A percentile compares a stretch with the other conserved stretches of the same genome.
Conservation (phyloP, 306 rosid genomes). For the Ceratonia siliqua region DNA sequence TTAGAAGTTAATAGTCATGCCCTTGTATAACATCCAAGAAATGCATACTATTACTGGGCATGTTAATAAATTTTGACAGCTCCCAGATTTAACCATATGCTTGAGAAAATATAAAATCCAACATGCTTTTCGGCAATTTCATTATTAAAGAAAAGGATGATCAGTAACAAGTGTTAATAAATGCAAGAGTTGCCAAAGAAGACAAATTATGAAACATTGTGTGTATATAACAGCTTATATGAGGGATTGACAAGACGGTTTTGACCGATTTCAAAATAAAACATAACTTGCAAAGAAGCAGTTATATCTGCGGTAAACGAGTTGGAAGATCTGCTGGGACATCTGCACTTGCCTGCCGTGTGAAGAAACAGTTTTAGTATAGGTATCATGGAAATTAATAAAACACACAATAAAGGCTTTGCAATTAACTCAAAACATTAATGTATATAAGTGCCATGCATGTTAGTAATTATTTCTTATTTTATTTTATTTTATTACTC, state of each 20-base stretch:
- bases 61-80: constrained; percentile 8
- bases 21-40: neutral
- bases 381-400: neutral
- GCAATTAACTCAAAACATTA: neutral
- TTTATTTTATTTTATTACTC: too few relatives aligned
- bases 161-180: neutral
- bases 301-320: constrained; percentile 60
- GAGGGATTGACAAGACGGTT: constrained; percentile 15
- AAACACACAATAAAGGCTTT: neutral
- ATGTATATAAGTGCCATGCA: too few relatives aligned
- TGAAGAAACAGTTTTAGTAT: neutral
- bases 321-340: constrained; percentile 69
- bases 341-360: constrained; percentile 72
- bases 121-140: constrained; percentile 16
- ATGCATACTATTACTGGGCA: neutral
- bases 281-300: constrained; percentile 4
- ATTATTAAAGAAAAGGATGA: constrained; percentile 18
- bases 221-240: constrained; percentile 18
- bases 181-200: neutral
- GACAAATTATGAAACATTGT: constrained; percentile 22
- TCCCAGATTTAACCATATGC: constrained; percentile 20
- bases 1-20: neutral
- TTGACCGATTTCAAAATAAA: neutral
- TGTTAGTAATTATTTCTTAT: too few relatives aligned
- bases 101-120: neutral